Percentiles rank a stretch among this genome's conserved stretches.
Evolutionary conservation across 1,139 yeast species (phyloP).

Genomic region (Suhomyces ambrosiae): DNA sequence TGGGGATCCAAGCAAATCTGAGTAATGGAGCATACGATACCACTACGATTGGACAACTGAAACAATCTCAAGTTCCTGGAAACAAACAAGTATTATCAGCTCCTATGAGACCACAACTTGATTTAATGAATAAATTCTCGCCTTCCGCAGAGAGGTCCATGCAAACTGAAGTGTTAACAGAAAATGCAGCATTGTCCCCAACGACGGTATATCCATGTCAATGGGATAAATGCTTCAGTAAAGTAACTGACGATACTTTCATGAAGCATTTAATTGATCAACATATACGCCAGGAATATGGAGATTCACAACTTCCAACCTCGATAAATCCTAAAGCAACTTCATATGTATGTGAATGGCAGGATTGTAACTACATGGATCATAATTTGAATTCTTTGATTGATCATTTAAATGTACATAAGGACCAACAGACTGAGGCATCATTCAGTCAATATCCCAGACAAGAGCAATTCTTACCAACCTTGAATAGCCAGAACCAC

Average conservation of each 20-base stretch:
- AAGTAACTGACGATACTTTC: conserved; percentile 46
- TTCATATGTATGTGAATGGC: conserved; percentile 68
- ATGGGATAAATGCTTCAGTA: conserved; percentile 57
- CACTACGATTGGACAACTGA: background rate
- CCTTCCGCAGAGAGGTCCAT: conserved; percentile 5
- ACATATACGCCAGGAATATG: conserved; percentile 49
- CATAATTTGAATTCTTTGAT: conserved; percentile 54
- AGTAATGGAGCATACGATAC: background rate
- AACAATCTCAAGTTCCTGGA: background rate
- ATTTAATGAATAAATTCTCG: conserved; percentile 4
- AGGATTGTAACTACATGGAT: conserved; percentile 60
- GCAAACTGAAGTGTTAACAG: background rate
- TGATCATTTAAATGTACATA: conserved; percentile 61
- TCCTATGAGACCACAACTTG: conserved; percentile 3
- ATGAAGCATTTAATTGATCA: conserved; percentile 58
- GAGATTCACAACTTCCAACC: conserved; percentile 5
- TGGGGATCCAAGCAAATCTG: background rate
- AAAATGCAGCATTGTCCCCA: conserved; percentile 3
- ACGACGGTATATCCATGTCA: conserved; percentile 38
- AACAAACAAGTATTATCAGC: conserved; percentile 1
- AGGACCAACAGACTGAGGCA: conserved; percentile 22
- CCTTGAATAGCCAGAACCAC: conserved; percentile 12
- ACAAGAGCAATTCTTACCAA: conserved; percentile 9
- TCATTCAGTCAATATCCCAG: background rate
- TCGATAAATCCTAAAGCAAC: conserved; percentile 17